Evolutionary conservation across 257 asterid genomes (phyloP).

Genomic region (Orobanche coerulescens): DNA sequence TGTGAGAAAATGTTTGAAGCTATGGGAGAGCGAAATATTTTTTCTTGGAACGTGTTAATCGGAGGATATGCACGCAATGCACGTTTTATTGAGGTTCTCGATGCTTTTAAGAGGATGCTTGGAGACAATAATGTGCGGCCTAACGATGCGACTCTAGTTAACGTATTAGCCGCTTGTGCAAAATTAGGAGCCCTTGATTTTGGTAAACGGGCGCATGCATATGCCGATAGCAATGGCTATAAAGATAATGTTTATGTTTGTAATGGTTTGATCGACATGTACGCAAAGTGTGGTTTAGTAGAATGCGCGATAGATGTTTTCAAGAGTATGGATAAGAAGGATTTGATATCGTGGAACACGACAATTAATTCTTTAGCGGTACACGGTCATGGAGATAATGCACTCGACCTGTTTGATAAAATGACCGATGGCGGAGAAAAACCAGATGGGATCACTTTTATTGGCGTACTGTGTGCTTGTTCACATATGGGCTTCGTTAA

Average conservation of each 20-base stretch:
- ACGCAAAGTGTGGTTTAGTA: constrained; percentile 74
- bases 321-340: constrained; percentile 44
- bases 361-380: constrained; percentile 71
- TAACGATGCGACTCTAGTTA: constrained; percentile 64
- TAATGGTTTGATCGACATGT: constrained; percentile 69
- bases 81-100: constrained; percentile 39
- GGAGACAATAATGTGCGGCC: constrained; percentile 50
- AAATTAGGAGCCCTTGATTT: constrained; percentile 64
- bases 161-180: constrained; percentile 62
- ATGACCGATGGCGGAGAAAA: constrained; percentile 47
- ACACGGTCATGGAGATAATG: constrained; percentile 70
- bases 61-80: constrained; percentile 62
- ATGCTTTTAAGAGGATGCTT: constrained; percentile 53
- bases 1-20: constrained; percentile 50
- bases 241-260: constrained; percentile 47
- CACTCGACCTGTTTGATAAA: constrained; percentile 44
- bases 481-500: constrained; percentile 73
- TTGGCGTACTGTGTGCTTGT: constrained; percentile 71
- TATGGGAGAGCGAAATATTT: constrained; percentile 57
- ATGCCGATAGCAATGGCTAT: constrained; percentile 43
- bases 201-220: constrained; percentile 66
- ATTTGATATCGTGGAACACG: constrained; percentile 77
- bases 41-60: constrained; percentile 84
- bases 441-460: constrained; percentile 69
- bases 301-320: constrained; percentile 47